Evolutionary conservation across 768 basidiomycete species (phyloP).

Genomic region (Hortiboletus flavorubellus): DNA sequence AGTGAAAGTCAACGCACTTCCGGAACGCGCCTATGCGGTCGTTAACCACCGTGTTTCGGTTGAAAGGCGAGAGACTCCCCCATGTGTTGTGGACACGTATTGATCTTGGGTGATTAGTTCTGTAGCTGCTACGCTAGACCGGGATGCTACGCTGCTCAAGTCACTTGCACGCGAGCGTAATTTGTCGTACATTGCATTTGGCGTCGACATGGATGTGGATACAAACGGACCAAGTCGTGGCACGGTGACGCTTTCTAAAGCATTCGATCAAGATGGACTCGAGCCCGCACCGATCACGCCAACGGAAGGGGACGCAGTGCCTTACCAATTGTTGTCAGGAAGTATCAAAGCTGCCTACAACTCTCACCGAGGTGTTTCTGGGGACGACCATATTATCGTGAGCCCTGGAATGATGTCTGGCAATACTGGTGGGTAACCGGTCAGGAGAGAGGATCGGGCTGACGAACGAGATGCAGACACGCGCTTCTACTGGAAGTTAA

Average conservation of each 20-base stretch:
- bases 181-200: slow-evolving; percentile 59
- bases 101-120: slow-evolving; percentile 20
- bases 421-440: slow-evolving; percentile 39
- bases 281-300: slow-evolving; percentile 71
- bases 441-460: not conserved
- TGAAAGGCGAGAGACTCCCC: slow-evolving; percentile 40
- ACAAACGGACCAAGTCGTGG: slow-evolving; percentile 39
- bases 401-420: slow-evolving; percentile 56
- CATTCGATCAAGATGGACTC: slow-evolving; percentile 40
- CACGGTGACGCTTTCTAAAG: slow-evolving; percentile 46
- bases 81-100: too few species aligned
- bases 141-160: slow-evolving; percentile 41
- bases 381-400: slow-evolving; percentile 37
- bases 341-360: slow-evolving; percentile 63
- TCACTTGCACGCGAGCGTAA: slow-evolving; percentile 51
- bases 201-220: slow-evolving; percentile 33
- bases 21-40: slow-evolving; percentile 65
- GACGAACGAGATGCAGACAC: slow-evolving; percentile 33
- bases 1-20: slow-evolving; percentile 76
- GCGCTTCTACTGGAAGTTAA: slow-evolving; percentile 43
- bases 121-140: slow-evolving; percentile 42
- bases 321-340: slow-evolving; percentile 55
- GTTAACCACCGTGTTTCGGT: slow-evolving; percentile 72
- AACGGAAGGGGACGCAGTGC: slow-evolving; percentile 25
- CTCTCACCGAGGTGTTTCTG: slow-evolving; percentile 40